Base-by-base conservation (phyloP, 1,284 basidiomycete genomes). In the Cutaneotrichosporon dermatis region DNA sequence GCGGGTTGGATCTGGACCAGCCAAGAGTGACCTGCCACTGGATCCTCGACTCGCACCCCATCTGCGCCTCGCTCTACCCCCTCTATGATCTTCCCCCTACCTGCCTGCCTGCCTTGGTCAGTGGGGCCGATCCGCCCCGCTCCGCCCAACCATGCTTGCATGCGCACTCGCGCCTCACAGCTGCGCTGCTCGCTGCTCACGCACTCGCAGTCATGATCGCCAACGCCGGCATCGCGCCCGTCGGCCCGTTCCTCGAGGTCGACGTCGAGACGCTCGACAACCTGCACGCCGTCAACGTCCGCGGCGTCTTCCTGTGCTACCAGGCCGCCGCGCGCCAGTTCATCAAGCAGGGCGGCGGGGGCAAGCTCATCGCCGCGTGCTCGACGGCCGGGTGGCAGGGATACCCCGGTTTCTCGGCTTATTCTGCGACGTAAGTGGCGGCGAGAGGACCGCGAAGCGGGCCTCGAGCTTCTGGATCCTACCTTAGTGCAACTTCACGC, bases 271-370 rank as follows among this genome's bases (percentile, higher is more conserved):
- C 70, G 4, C 62, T 70, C 64, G 77, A 80, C 44, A 51, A 64
- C 10, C 44, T 74, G 6, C 73, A 67, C 62, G 59, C 64, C 4
- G 69, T 79, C 51, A 80, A 80, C 64, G 67, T 76, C 33, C 66
- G 68, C 16, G 79, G 79, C 8, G 67, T 72, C 2, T 62, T 79
- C 16, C 64, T 78, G 33, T 79, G 74, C 63, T 80, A 80, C 66
- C 76, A 79, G 63, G 74, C 74, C 2, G 78, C 79, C 0, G 81
- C 80, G 37, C 64, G 68, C 61, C 78, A 79, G 61, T 82, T 81
- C 80, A 75, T 82, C 43, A 71, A 72, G 61, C 79, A 82, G 62
- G 80, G 77, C 35, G 69, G 62, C 7, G 77, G 80, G 4, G 79
- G 81, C 1, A 69, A 79, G 52, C 76, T 81, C 42, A 69, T 82